Evolutionary conservation across 2,329 filamentous ascomycete species (phyloP), one percentile per base, ranked within the genome.

Genomic region (Colletotrichum camelliae): DNA sequence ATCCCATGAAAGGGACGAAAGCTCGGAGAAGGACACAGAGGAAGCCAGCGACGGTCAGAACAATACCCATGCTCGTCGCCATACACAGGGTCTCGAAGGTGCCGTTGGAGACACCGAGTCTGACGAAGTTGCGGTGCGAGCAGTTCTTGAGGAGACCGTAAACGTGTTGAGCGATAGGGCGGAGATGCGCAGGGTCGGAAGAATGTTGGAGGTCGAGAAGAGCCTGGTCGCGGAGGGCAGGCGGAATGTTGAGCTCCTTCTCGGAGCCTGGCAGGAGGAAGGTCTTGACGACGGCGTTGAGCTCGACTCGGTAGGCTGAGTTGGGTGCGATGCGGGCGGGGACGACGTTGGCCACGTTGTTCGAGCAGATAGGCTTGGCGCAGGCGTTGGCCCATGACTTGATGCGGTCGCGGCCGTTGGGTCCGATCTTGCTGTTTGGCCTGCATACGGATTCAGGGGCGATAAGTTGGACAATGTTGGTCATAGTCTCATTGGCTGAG

Each of bases 51-150:
- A 83, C 5, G 6, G 86, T 86, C 29, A 85, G 81, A n/a, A 81
- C 80, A 37, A 88, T 85, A 8, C 87, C 87, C 9, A 88, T 80
- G 2, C 82, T 79, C 2, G 86, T 88, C 2, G 87, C 86, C 35
- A 87, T 84, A 81, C 87, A 89, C 13, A 88, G 78, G 3, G 87
- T 88, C 80, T 88, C 87, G 68, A 87, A 86, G 4, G 87, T 88
- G 48, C 87, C 87, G 79, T 88, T 90, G 79, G 86, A 88, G 39
- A 90, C 87, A 75, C 89, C 90, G 8, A 91, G 84, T 52, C 89
- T 87, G 61, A 90, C 83, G 77, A 91, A 88, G 80, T 88, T 86
- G 70, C 88, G 84, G 78, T 88, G 84, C 24, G 87, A 89, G 82
- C 87, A 88, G 80, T 86, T 87, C 74, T 84, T 85, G 21, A 89